Evolutionary conservation across 2,329 filamentous ascomycete species (phyloP), one percentile per base, ranked within the genome.

Genomic region (Arthrobotrys musiformis): DNA sequence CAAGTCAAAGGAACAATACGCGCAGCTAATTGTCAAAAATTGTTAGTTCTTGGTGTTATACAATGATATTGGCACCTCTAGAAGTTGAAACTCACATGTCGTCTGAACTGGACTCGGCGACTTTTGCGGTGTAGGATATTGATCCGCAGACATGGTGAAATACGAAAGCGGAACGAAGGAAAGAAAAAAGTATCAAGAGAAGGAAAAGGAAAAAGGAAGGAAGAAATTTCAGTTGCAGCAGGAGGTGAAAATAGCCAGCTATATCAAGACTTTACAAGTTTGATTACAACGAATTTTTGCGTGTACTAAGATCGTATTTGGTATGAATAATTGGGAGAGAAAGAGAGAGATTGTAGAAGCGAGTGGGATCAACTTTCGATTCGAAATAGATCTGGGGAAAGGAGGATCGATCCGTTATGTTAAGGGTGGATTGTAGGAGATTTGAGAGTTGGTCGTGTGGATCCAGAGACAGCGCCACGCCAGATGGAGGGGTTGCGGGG

Each of bases 1-100:
- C 94, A 97, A 80, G 94, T 97, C 83, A 97, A 85, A 70, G 94
- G 94, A 67, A 97, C 93, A 72, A 93, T 93, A 79, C 80, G 79
- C 26, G 80, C 73, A 15, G 66, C 66, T 77, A 77, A n/a, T 17
- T 17, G 60, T n/a, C 7, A 26, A 9, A n/a, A 44, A 3, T 19
- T 3, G 33, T 77, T 26, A 77, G 60, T 22, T 19, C 6, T 4
- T 7, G 13, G 15, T 24, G 4, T 33, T 11, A 6, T n/a, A n/a
- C n/a, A n/a, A n/a, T n/a, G n/a, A n/a, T 24, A 54, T 37, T 2
- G 26, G 3, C 5, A 7, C 44, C 33, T 33, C 9, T 4, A 26
- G 26, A 5, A 15, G 8, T 13, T 26, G 17, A 33, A 76, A 63
- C 73, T 37, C 67, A 70, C 73, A 35, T 26, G 73, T 60, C 26